Conservation (phyloP, 495 filamentous ascomycete genomes). For the Cairneyella variabilis region DNA sequence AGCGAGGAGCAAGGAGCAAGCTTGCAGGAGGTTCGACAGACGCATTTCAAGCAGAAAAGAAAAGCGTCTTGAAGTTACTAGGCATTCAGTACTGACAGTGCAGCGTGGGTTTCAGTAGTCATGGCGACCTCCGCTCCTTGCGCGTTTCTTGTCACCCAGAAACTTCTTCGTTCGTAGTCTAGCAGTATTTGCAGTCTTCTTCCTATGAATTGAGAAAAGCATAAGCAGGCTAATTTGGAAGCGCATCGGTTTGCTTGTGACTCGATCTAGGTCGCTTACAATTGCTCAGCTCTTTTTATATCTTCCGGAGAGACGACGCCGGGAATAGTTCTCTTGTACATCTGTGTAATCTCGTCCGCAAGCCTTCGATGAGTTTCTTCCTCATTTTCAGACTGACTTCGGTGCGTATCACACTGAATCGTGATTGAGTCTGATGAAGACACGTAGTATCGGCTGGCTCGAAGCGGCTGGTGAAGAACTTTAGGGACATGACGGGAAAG, state of each 20-base stretch:
- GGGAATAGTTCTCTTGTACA: constrained; percentile 51
- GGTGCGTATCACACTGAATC: constrained; percentile 66
- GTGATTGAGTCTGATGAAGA: constrained; percentile 52
- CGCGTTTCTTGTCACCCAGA: constrained; percentile 75
- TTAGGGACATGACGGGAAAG: constrained; percentile 63
- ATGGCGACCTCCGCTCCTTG: constrained; percentile 22
- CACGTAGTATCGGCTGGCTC: constrained; percentile 66
- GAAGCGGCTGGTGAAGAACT: constrained; percentile 59
- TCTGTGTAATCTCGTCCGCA: constrained; percentile 49
- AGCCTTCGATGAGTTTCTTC: constrained; percentile 62
- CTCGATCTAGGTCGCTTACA: not conserved
- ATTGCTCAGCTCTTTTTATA: constrained; percentile 46
- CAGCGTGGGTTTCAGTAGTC: too few species aligned
- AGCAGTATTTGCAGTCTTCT: constrained; percentile 66
- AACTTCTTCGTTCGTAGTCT: constrained; percentile 71
- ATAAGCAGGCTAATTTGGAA: not conserved
- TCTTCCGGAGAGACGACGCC: constrained; percentile 63
- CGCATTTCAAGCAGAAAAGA: too few species aligned
- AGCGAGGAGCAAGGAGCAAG: too few species aligned
- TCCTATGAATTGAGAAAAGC: constrained; percentile 39
- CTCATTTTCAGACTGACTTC: constrained; percentile 63
- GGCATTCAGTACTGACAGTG: too few species aligned
- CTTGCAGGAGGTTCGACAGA: too few species aligned
- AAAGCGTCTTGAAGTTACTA: too few species aligned
- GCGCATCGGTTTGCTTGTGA: not conserved